These are phyloP conservation scores for Suillus discolor DNA, from an alignment of 768 basidiomycete species.

Conservation along the genomic window DNA sequence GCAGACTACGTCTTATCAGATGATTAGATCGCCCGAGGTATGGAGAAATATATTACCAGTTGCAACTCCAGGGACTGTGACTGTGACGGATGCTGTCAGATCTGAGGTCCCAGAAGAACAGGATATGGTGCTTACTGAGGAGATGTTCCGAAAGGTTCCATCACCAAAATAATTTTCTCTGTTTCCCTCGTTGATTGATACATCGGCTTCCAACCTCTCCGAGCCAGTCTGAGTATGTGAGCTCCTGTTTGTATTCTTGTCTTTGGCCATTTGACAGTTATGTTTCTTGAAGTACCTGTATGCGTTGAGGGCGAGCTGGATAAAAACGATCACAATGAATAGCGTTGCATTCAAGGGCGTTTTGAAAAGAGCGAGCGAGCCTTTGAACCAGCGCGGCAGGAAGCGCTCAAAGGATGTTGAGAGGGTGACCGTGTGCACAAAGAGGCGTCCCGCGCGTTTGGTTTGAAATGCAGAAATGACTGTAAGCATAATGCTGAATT, in stretches of 20 bases:
- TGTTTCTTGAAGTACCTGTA: background rate
- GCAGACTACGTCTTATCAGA: background rate
- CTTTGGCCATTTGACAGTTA: background rate
- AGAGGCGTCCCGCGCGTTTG: constrained; percentile 1
- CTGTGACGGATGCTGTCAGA: background rate
- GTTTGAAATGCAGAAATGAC: constrained; percentile 1
- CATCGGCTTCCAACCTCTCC: background rate
- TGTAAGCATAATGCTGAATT: background rate
- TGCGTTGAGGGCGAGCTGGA: constrained; percentile 1
- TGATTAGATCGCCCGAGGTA: background rate
- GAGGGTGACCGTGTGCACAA: background rate
- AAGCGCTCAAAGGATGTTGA: background rate
- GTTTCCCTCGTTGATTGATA: background rate
- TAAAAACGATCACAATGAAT: background rate
- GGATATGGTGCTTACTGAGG: background rate
- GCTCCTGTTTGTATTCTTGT: background rate
- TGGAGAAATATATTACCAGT: background rate
- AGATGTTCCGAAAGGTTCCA: background rate
- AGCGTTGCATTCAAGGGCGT: background rate
- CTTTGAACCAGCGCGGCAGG: background rate
- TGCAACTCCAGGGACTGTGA: constrained; percentile 1
- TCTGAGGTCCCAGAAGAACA: background rate
- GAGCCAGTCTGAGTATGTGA: no score
- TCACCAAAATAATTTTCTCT: background rate
- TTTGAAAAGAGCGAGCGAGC: background rate